Conservation (phyloP, 2,329 filamentous ascomycete genomes). For the Fusarium ramigenum region DNA sequence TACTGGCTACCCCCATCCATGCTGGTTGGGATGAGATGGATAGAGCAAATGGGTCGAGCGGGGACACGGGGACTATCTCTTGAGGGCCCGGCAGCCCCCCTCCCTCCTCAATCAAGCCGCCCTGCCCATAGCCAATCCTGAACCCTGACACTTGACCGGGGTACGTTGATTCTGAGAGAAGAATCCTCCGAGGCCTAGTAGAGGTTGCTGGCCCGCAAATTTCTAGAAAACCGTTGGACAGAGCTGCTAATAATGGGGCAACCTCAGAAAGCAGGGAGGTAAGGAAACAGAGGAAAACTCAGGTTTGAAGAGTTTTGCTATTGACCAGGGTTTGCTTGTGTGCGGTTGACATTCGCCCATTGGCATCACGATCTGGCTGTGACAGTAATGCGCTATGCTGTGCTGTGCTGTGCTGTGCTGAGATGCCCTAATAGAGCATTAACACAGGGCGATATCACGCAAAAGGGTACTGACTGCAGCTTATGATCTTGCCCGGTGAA, state of each 20-base stretch:
- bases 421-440: constrained; percentile 27
- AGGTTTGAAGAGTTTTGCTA: constrained; percentile 41
- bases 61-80: constrained; percentile 45
- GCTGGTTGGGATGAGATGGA: constrained; percentile 41
- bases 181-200: constrained; percentile 46
- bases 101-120: constrained; percentile 39
- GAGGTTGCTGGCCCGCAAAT: constrained; percentile 42
- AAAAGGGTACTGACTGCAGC: constrained; percentile 20
- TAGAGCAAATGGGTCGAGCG: constrained; percentile 43
- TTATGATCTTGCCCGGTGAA: constrained; percentile 8
- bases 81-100: constrained; percentile 43
- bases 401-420: not conserved
- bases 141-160: constrained; percentile 39
- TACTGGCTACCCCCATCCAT: constrained; percentile 40
- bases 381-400: constrained; percentile 6
- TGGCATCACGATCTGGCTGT: constrained; percentile 12
- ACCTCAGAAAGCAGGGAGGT: constrained; percentile 34
- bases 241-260: constrained; percentile 34
- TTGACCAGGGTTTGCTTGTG: constrained; percentile 33
- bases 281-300: constrained; percentile 41
- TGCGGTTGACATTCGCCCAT: constrained; percentile 16
- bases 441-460: constrained; percentile 30
- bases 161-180: constrained; percentile 42
- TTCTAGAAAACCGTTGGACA: constrained; percentile 48
- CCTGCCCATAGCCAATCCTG: constrained; percentile 39